Base-by-base conservation (phyloP, 129 eudicot genomes). In the Ambrosia trifida region DNA sequence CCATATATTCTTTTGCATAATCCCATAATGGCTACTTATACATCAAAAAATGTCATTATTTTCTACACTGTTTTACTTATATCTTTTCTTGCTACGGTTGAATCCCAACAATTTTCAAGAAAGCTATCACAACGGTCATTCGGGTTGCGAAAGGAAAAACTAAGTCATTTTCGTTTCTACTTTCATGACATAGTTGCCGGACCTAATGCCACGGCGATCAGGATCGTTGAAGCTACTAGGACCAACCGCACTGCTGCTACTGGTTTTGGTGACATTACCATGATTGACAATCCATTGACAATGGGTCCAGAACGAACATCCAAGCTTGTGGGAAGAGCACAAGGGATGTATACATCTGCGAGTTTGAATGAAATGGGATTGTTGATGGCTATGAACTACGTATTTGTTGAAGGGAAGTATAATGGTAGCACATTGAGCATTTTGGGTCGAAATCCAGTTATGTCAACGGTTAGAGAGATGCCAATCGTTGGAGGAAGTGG, bases 401-500 rank as follows among this genome's bases (percentile, higher is more conserved):
- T 59, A 4, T 86, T 86, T 54, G 64, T 68, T 3, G 83, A 77
- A 59, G 88, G 87, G n/a, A 72, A 77, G 72, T 86, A 83, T 61
- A 86, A 86, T 56, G 88, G 91, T n/a, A 86, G 87, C 33, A 74
- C 77, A 0, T 73, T 83, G 63, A 80, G 82, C 61, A 70, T 83
- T 40, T 17, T 80, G 66, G 88, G 91, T 7, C 77, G 85, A 64
- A 86, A 86, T 52, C 7, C 57, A 0, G 83, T 77, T 46, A 54
- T 80, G 66, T 64, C 80, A 1, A 11, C 69, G 2, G 74, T 79
- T 7, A 86, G 91, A 57, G 91, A 86, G 68, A 64, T 86, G 87
- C 81, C 87, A 38, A 35, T 80, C 13, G 81, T 80, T 4, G 91
- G 91, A 52, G 91, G 91, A 56, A 83, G 91, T 13, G 87, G 87